phyloP scores from a whole-genome alignment of 2,329 filamentous ascomycete species.

The Teratosphaeriaceae sp. region DNA sequence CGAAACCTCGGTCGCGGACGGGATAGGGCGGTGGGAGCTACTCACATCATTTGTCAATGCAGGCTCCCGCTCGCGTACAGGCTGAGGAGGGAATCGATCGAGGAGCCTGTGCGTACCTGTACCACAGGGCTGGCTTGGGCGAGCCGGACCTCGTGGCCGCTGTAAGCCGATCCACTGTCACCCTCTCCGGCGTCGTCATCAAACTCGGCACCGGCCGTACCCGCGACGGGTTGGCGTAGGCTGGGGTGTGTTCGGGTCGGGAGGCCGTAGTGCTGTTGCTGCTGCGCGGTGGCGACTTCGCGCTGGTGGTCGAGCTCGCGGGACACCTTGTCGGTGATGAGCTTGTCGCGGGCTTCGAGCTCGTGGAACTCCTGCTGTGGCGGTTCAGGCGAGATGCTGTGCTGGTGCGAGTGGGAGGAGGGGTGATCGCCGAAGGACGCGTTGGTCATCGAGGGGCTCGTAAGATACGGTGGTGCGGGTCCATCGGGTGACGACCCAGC shows the following conservation, averaged over 20 bases:
- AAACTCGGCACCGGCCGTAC: slow-evolving; percentile 18
- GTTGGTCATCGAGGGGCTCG: background rate
- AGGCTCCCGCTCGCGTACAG: slow-evolving; percentile 14
- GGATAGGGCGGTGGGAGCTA: slow-evolving; percentile 10
- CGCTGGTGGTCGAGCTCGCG: slow-evolving; percentile 9
- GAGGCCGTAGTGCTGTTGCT: background rate
- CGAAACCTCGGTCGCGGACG: slow-evolving; percentile 6
- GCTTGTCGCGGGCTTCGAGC: slow-evolving; percentile 12
- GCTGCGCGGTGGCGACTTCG: slow-evolving; percentile 1
- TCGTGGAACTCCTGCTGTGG: slow-evolving; percentile 9
- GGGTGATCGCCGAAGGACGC: background rate
- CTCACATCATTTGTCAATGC: slow-evolving; percentile 13
- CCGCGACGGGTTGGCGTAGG: slow-evolving; percentile 12
- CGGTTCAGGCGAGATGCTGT: slow-evolving; percentile 2
- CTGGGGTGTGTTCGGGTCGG: background rate
- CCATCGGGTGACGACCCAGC: slow-evolving; percentile 1
- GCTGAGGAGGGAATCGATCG: slow-evolving; percentile 23
- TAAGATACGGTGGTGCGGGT: background rate
- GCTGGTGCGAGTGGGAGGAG: background rate
- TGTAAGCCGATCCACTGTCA: slow-evolving; percentile 18
- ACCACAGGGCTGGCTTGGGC: slow-evolving; percentile 20
- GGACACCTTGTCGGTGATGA: background rate
- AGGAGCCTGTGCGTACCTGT: slow-evolving; percentile 24
- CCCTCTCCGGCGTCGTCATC: slow-evolving; percentile 17
- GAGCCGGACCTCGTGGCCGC: slow-evolving; percentile 19